Percentiles rank a stretch among this genome's conserved stretches.
Conservation (phyloP, 1,284 basidiomycete genomes). For the Cryptococcus sp. region DNA sequence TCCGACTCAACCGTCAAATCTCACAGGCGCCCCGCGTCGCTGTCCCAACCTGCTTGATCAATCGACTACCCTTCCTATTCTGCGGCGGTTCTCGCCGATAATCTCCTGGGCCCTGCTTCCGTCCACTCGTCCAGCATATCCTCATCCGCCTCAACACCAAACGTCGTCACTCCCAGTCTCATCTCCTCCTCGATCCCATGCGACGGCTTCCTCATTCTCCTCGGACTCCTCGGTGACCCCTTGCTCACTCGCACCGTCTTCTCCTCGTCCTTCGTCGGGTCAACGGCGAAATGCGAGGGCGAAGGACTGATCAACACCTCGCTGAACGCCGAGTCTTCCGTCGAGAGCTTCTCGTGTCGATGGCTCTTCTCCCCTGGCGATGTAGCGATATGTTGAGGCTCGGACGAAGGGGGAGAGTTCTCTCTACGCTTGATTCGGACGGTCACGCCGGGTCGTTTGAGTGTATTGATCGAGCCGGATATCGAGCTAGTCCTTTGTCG, state of each 20-base stretch:
- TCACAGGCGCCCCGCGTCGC: too few relatives aligned
- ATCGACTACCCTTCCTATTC: too few relatives aligned
- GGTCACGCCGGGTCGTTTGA: neutral
- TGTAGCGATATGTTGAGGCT: neutral
- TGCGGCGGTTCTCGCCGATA: too few relatives aligned
- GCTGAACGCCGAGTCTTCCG: neutral
- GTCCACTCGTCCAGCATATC: neutral
- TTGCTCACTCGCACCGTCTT: too few relatives aligned
- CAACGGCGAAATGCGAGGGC: too few relatives aligned
- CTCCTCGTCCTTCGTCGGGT: too few relatives aligned
- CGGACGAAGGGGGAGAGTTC: neutral
- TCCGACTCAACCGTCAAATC: too few relatives aligned
- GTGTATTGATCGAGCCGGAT: neutral
- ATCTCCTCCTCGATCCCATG: neutral
- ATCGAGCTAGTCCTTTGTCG: neutral
- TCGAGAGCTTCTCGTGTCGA: slow-evolving; percentile 1
- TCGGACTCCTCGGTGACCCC: too few relatives aligned
- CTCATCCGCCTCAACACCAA: neutral
- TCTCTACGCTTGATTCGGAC: slow-evolving; percentile 1
- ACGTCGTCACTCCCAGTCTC: neutral
- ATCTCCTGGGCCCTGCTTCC: too few relatives aligned
- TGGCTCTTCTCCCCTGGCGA: neutral
- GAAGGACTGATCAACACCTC: slow-evolving; percentile 1
- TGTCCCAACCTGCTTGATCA: too few relatives aligned
- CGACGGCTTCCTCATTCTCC: neutral